Percentiles rank a stretch among this genome's conserved stretches.
Conservation (phyloP, 1,139 yeast species). For the Eremothecium sinecaudum region DNA sequence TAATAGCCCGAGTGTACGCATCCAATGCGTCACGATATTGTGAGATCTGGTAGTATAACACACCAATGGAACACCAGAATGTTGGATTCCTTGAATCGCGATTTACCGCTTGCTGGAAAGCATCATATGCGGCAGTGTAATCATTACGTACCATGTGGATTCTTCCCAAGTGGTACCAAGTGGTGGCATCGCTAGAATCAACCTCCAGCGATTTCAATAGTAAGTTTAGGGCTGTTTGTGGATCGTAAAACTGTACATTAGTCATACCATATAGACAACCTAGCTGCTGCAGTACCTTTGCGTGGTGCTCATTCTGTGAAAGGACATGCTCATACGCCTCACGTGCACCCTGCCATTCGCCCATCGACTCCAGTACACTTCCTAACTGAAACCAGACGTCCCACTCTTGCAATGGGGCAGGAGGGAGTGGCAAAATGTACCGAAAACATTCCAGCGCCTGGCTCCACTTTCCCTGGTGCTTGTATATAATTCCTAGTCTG, state of each 20-base stretch:
- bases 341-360: conserved; percentile 83
- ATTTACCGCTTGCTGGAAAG: conserved; percentile 97
- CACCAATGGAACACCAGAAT: conserved; percentile 98
- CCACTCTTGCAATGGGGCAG: conserved; percentile 89
- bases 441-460: conserved; percentile 90
- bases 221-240: conserved; percentile 73
- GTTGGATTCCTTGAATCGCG: conserved; percentile 95
- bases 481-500: conserved; percentile 92
- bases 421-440: conserved; percentile 83
- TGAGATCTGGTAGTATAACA: conserved; percentile 85
- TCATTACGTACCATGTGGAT: conserved; percentile 95
- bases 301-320: conserved; percentile 84
- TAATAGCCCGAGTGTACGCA: conserved; percentile 92
- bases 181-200: conserved; percentile 85
- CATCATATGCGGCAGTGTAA: conserved; percentile 92
- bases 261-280: conserved; percentile 88
- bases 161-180: conserved; percentile 94
- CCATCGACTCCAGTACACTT: conserved; percentile 86
- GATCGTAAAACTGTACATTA: conserved; percentile 61
- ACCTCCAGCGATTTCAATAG: conserved; percentile 80
- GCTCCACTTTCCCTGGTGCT: conserved; percentile 80
- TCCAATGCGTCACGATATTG: conserved; percentile 95
- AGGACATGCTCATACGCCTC: conserved; percentile 93
- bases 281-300: conserved; percentile 89
- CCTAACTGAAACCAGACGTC: conserved; percentile 99